phyloP scores from a whole-genome alignment of 352 stramenopile species.

The Globisporangium spiculum region DNA sequence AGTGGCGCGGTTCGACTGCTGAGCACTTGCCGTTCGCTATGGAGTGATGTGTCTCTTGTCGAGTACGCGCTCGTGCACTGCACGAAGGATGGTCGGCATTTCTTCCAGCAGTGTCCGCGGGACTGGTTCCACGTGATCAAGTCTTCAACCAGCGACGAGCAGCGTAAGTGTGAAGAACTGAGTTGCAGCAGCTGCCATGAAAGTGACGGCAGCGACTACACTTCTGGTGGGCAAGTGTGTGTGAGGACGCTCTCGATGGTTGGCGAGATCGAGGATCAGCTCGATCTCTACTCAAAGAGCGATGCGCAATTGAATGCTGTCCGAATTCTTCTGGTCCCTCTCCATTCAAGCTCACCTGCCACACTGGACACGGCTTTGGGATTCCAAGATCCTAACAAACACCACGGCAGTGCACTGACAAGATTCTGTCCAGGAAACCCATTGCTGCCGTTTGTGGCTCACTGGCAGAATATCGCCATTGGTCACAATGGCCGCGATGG shows the following conservation, averaged over 20 bases:
- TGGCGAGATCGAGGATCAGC: constrained; percentile 5
- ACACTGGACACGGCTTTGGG: not conserved
- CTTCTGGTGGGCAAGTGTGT: not conserved
- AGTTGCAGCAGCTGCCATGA: not conserved
- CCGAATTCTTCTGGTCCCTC: constrained; percentile 2
- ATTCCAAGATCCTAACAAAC: not conserved
- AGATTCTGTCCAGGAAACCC: not conserved
- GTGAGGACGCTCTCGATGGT: not conserved
- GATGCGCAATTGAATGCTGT: not conserved
- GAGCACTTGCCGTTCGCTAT: not conserved
- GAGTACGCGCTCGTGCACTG: constrained; percentile 5
- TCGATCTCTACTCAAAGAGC: not conserved
- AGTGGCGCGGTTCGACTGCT: constrained; percentile 5
- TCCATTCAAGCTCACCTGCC: not conserved
- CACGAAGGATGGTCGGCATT: constrained; percentile 7
- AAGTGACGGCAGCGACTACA: not conserved
- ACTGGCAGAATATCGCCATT: constrained; percentile 10
- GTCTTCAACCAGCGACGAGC: not conserved
- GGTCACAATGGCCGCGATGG: not conserved
- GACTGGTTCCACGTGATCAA: constrained; percentile 13
- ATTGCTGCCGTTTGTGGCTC: not conserved
- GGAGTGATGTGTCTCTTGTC: not conserved
- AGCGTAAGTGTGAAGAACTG: not conserved
- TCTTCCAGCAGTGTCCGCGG: constrained; percentile 14
- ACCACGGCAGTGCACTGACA: not conserved